These are phyloP conservation scores for Ophiostoma montium DNA, from an alignment of 2,329 filamentous ascomycete genomes.

Conservation along the genomic window DNA sequence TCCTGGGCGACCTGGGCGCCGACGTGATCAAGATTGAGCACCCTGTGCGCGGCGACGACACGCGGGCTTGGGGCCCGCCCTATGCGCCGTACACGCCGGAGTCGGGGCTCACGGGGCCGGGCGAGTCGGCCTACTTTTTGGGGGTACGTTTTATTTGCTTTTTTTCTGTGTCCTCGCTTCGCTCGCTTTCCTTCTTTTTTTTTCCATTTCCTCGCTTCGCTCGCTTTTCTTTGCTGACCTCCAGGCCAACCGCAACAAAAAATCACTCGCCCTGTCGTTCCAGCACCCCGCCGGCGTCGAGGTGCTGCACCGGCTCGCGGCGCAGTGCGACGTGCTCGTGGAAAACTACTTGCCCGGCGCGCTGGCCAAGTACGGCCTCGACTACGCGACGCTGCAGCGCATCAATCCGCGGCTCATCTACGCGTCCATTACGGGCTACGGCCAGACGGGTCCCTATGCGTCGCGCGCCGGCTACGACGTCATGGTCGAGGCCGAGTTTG, in stretches of 20 bases:
- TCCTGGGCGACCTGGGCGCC: conserved; percentile 85
- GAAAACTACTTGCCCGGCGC: conserved; percentile 92
- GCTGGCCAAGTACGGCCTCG: conserved; percentile 79
- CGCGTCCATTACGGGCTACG: conserved; percentile 92
- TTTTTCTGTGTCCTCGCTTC: background rate
- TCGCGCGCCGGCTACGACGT: conserved; percentile 90
- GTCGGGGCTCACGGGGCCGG: conserved; percentile 49
- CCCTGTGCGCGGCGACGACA: conserved; percentile 81
- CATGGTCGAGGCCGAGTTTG: conserved; percentile 98
- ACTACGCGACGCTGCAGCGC: conserved; percentile 65
- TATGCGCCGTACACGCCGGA: conserved; percentile 64
- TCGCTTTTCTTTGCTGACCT: conserved; percentile 28
- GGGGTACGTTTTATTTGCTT: conserved; percentile 38
- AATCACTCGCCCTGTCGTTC: conserved; percentile 83
- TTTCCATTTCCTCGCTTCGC: background rate
- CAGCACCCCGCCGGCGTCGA: conserved; percentile 70
- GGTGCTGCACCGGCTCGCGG: conserved; percentile 72
- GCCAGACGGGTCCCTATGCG: conserved; percentile 84
- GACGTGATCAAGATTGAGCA: conserved; percentile 98
- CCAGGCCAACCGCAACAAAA: conserved; percentile 83
- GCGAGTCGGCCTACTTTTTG: conserved; percentile 91
- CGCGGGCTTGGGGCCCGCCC: conserved; percentile 88
- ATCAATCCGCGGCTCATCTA: conserved; percentile 86
- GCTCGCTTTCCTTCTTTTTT: background rate
- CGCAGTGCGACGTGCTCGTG: conserved; percentile 80